Percentiles rank a stretch among this genome's conserved stretches.
Evolutionary conservation across 2,329 filamentous ascomycete species (phyloP).

Genomic region (Cadophora malorum): DNA sequence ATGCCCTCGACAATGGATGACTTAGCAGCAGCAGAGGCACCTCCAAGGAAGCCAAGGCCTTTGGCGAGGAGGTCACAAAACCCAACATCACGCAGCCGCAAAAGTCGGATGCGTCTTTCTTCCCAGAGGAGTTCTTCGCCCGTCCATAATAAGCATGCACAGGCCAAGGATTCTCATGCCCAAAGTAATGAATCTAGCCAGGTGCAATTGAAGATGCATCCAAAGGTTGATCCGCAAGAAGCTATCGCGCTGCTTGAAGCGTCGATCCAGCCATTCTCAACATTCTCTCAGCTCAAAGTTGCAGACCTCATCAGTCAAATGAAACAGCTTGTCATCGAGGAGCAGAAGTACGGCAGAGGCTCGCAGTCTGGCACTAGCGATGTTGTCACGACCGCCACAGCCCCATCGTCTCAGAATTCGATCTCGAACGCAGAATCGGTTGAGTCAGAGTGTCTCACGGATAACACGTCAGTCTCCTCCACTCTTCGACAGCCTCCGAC

Average conservation of each 20-base stretch:
- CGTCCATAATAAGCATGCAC: background rate
- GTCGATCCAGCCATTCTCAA: conserved; percentile 7
- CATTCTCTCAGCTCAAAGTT: conserved; percentile 17
- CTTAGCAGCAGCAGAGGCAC: background rate
- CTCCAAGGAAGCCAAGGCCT: background rate
- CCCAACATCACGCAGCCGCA: background rate
- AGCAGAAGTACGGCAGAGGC: conserved; percentile 16
- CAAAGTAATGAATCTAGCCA: background rate
- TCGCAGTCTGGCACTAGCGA: background rate
- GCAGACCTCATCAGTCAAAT: conserved; percentile 14
- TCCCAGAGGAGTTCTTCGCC: conserved; percentile 7
- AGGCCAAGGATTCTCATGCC: background rate
- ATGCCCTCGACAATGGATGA: background rate
- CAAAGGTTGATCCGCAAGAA: conserved; percentile 2
- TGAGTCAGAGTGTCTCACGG: conserved; percentile 18
- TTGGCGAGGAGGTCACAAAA: background rate
- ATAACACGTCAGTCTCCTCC: conserved; percentile 30
- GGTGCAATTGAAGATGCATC: no score
- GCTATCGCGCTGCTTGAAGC: conserved; percentile 7
- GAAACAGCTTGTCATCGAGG: conserved; percentile 13
- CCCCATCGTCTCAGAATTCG: conserved; percentile 4
- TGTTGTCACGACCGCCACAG: background rate
- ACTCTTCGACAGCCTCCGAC: conserved; percentile 11
- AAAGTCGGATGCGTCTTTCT: background rate
- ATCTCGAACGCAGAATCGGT: conserved; percentile 16